Evolutionary conservation across 1,139 yeast species (phyloP), one percentile per base, ranked within the genome.

Genomic region (Hyphopichia pseudoburtonii): DNA sequence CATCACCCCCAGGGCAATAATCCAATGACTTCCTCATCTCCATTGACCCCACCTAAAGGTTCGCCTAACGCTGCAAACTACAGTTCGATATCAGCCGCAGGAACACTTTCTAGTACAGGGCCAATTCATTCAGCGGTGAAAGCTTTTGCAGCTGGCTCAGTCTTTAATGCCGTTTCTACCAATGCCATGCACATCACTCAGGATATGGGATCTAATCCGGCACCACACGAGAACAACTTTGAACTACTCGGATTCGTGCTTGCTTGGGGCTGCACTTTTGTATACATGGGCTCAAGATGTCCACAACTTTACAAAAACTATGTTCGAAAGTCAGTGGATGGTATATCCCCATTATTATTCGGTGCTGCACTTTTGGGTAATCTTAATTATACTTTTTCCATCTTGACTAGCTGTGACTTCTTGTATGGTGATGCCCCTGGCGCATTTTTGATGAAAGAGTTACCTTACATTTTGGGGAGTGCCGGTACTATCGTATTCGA

Each of bases 401-500:
- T 90, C 21, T 51, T 87, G 32, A 70, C 86, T 38, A 66, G 72
- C 36, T 66, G 76, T 45, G 66, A 64, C 12, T 66, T 70, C 38
- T 38, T 68, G 3, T 49, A 44, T 28, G 57, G 50, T 8, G 61
- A 54, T 2, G 59, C 69, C 21, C 70, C 71, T 42, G 38, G 54
- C 33, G 66, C 50, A 9, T 90, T 86, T 52, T 60, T 89, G 33
- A 43, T 64, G 42, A 80, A 78, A 38, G 96, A 88, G 51, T 61
- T 88, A 38, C 96, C 97, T 0, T 90, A 85, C 52, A 73, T 90
- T 17, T 51, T 89, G 22, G 97, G 97, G 0, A 83, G 95, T 45
- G 77, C 90, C 0, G 97, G 97, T 4, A 89, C 97, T 0, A 76
- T 90, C 17, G 48, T 82, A 4, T 88, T 89, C 60, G 97, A 90